Evolutionary conservation across 345 rosid species (phyloP).

Genomic region (Citrus glauca): DNA sequence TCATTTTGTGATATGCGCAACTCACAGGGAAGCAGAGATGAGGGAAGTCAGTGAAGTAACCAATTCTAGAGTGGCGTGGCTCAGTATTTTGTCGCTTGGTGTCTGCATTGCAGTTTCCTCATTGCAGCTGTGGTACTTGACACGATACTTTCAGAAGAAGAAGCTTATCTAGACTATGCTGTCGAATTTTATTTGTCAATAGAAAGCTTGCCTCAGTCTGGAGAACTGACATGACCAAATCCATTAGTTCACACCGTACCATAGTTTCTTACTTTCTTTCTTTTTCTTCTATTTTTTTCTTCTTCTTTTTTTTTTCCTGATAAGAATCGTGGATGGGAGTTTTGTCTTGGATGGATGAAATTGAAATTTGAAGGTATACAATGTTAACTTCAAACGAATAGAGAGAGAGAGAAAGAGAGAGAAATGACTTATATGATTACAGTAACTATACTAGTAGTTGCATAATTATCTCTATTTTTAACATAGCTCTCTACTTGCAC

Average conservation of each 20-base stretch:
- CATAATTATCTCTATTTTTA: no score
- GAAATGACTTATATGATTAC: not conserved
- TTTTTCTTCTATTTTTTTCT: not conserved
- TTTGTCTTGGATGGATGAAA: not conserved
- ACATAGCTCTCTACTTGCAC: no score
- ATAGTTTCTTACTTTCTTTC: not conserved
- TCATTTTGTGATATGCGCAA: not conserved
- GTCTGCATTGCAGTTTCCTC: constrained; percentile 52
- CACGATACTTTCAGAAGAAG: constrained; percentile 62
- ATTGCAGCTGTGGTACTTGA: constrained; percentile 61
- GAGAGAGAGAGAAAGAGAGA: no score
- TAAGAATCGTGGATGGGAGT: not conserved
- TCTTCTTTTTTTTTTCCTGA: not conserved
- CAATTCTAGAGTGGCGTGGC: constrained; percentile 74
- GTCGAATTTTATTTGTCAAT: not conserved
- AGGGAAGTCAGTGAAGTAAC: constrained; percentile 68
- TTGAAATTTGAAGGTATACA: not conserved
- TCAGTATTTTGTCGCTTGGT: constrained; percentile 71
- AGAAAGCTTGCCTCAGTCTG: not conserved
- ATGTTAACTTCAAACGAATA: not conserved
- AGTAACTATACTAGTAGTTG: not conserved
- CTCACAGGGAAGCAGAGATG: constrained; percentile 68
- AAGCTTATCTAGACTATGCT: constrained; percentile 52
- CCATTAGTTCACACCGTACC: not conserved
- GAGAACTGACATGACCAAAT: not conserved